Percentiles rank a stretch among this genome's conserved stretches.
phyloP scores from a whole-genome alignment of 129 eudicot genomes.

The Ambrosia trifida region DNA sequence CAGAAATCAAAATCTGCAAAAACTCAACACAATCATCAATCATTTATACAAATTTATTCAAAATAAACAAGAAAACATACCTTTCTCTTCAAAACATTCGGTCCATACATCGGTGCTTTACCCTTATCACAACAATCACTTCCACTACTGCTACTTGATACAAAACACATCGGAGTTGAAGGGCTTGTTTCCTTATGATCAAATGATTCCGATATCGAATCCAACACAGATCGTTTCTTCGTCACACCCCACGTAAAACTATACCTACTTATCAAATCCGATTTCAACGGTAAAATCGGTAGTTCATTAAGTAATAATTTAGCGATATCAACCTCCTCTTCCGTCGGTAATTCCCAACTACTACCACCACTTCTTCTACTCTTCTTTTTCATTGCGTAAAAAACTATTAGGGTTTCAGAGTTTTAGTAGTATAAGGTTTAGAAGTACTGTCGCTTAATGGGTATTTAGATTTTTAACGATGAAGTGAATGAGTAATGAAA shows the following conservation, averaged over 20 bases:
- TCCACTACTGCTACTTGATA: too few relatives aligned
- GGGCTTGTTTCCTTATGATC: too few relatives aligned
- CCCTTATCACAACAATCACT: too few relatives aligned
- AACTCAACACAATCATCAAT: not conserved
- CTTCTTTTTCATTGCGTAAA: conserved; percentile 13
- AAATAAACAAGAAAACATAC: too few relatives aligned
- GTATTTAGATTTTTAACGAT: too few relatives aligned
- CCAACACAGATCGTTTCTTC: conserved; percentile 47
- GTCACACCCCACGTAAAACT: conserved; percentile 37
- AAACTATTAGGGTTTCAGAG: not conserved
- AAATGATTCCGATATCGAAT: not conserved
- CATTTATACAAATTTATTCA: too few relatives aligned
- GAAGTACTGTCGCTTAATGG: not conserved
- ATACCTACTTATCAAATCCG: not conserved
- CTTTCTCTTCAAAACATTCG: too few relatives aligned
- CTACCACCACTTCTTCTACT: not conserved
- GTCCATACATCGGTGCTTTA: too few relatives aligned
- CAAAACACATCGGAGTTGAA: too few relatives aligned
- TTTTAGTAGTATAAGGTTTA: not conserved
- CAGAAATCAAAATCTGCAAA: conserved; percentile 20
- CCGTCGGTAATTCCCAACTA: conserved; percentile 7
- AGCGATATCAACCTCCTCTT: conserved; percentile 27
- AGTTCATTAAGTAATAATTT: too few relatives aligned
- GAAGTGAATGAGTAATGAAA: not conserved
- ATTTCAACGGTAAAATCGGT: not conserved